Conservation (phyloP, 2,329 filamentous ascomycete species). For the Sarocladium kiliense region DNA sequence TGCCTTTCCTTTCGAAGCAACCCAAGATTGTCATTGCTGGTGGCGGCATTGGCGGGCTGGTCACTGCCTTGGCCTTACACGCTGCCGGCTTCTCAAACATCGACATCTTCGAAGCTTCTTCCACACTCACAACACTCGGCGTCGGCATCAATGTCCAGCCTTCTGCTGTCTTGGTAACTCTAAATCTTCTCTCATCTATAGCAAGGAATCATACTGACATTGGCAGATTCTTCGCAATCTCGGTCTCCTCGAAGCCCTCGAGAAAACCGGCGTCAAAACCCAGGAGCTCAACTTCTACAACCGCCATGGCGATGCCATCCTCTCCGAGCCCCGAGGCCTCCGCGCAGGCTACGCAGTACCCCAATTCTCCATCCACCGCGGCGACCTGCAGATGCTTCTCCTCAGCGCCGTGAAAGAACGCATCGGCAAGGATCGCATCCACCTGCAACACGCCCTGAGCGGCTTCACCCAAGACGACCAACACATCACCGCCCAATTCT, state of each 20-base stretch:
- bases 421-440: not conserved
- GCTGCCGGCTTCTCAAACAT: constrained; percentile 5
- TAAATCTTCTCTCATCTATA: not conserved
- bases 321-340: constrained; percentile 6
- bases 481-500: constrained; percentile 3
- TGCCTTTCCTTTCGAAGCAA: constrained; percentile 6
- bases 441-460: constrained; percentile 6
- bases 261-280: constrained; percentile 6
- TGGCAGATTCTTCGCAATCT: constrained; percentile 7
- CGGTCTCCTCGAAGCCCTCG: constrained; percentile 1
- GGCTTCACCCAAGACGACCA: not conserved
- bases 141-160: constrained; percentile 9
- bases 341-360: constrained; percentile 1
- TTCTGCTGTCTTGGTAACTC: constrained; percentile 3
- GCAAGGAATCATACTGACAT: too few relatives aligned
- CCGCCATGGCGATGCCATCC: constrained; percentile 7
- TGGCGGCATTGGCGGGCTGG: constrained; percentile 4
- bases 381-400: constrained; percentile 7
- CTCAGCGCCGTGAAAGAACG: constrained; percentile 5
- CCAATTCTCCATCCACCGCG: constrained; percentile 7
- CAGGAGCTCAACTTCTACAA: constrained; percentile 9
- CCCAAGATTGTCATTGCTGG: constrained; percentile 8
- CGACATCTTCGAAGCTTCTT: constrained; percentile 5
- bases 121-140: not conserved
- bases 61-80: not conserved